Percentiles rank a stretch among this genome's conserved stretches.
phyloP scores from a whole-genome alignment of 179 eudicot genomes.

The Silene coronaria region DNA sequence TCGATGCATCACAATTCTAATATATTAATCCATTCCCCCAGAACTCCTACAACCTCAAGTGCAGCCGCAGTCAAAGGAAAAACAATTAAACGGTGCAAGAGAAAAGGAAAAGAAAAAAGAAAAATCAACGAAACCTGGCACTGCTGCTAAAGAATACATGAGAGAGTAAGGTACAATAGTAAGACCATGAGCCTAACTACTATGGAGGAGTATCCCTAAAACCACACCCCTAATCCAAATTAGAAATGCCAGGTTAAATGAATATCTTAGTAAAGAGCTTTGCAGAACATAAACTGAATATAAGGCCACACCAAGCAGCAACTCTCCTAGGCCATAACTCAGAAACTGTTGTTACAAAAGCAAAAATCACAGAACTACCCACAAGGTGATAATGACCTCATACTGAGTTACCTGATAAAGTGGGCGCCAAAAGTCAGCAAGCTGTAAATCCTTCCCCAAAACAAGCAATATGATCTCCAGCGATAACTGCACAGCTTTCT shows the following conservation, averaged over 20 bases:
- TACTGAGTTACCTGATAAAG: slow-evolving; percentile 63
- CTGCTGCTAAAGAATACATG: neutral
- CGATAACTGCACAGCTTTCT: slow-evolving; percentile 75
- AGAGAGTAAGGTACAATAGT: neutral
- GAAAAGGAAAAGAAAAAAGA: neutral
- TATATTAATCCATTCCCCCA: neutral
- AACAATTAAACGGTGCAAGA: neutral
- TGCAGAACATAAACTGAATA: neutral
- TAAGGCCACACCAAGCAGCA: neutral
- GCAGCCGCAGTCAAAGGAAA: slow-evolving; percentile 8
- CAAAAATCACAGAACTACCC: neutral
- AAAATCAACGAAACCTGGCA: too few relatives aligned
- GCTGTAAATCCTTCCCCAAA: slow-evolving; percentile 65
- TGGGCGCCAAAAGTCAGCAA: slow-evolving; percentile 95
- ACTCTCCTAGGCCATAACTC: neutral
- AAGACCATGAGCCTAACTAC: neutral
- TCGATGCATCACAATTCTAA: slow-evolving; percentile 1
- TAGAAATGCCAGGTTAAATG: neutral
- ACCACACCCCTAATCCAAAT: neutral
- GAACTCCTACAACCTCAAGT: neutral
- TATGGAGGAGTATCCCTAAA: neutral
- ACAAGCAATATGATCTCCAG: slow-evolving; percentile 74
- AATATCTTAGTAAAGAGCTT: neutral
- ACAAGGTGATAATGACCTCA: neutral
- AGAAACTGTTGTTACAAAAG: neutral